phyloP scores from a whole-genome alignment of 805 yeast species.

The Barnettozyma californica region DNA sequence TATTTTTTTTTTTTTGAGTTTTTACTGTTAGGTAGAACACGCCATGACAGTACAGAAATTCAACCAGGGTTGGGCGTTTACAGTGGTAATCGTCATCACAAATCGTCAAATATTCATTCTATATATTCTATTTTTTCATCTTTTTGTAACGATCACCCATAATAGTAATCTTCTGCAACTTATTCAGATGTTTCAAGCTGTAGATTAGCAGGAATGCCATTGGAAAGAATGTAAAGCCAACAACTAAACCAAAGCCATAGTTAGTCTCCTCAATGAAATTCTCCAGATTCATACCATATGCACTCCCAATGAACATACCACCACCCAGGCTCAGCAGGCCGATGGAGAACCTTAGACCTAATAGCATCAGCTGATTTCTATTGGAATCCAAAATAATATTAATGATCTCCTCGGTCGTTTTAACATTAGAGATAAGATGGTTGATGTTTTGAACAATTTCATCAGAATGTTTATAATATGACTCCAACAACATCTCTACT shows the following conservation, averaged over 20 bases:
- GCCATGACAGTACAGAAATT: too few species aligned
- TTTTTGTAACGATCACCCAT: constrained; percentile 33
- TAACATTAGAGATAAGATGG: constrained; percentile 71
- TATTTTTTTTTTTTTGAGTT: too few species aligned
- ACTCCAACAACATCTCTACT: constrained; percentile 83
- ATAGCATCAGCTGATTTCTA: constrained; percentile 85
- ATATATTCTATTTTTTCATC: background rate
- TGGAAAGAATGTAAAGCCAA: constrained; percentile 36
- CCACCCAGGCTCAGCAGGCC: constrained; percentile 80
- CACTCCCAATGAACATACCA: constrained; percentile 74
- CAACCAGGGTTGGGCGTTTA: too few species aligned
- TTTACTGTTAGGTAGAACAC: too few species aligned
- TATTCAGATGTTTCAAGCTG: constrained; percentile 53
- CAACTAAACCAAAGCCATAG: constrained; percentile 58
- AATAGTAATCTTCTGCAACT: constrained; percentile 72
- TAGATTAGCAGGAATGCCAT: constrained; percentile 43
- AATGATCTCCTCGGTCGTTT: constrained; percentile 91
- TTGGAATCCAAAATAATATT: constrained; percentile 90
- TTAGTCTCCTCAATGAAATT: constrained; percentile 83
- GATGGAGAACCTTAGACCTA: constrained; percentile 78
- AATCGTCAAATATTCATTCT: background rate
- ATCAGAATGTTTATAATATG: constrained; percentile 86
- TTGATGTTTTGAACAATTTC: constrained; percentile 91
- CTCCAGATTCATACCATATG: constrained; percentile 94
- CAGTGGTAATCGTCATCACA: too few species aligned